Evolutionary conservation across 768 basidiomycete genomes (phyloP), one percentile per base, ranked within the genome.

Genomic region (Tylopilus sp.): DNA sequence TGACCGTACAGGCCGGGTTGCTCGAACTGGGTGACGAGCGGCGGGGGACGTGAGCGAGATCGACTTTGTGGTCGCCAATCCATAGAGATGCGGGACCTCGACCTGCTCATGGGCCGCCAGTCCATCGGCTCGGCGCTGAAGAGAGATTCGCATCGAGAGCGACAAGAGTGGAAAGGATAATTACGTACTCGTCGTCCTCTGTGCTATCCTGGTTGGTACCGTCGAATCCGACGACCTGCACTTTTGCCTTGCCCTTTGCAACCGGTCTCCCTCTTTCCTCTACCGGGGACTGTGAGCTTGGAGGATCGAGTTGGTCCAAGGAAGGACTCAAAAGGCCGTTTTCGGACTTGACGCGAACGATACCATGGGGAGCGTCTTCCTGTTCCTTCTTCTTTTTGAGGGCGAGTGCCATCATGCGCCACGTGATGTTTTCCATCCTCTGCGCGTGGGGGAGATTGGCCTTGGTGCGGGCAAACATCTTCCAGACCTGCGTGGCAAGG

Each of bases 321-420:
- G 31, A 29, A 17, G 58, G 57, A 29, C 44, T 57, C n/a, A 54
- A 11, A 19, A 46, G 37, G 0, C 45, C 24, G 29, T 19, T 44
- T 34, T 70, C 69, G 22, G 47, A 46, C 60, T 70, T 70, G 44
- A 70, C 53, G 14, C 47, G 56, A 3, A 63, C 53, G 9, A 28
- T 63, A 3, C 6, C 9, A 8, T 37, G 59, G 7, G 26, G 26
- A 5, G 37, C 3, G 6, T 82, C 76, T 50, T 87, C 85, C 21
- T 87, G 85, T 40, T 88, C 87, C 71, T 85, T 85, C 75, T 87
- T 86, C 80, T 89, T 96, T 77, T 88, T 87, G 51, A 99, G 74
- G 13, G 90, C 92, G 66, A 99, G 75, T 24, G 94, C 89, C 95
- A 98, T 98, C 93, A 98, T 91, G 54, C 97, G 76, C 96, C 96